phyloP scores from a whole-genome alignment of 2,329 filamentous ascomycete genomes.

The Alternaria tenuissima region DNA sequence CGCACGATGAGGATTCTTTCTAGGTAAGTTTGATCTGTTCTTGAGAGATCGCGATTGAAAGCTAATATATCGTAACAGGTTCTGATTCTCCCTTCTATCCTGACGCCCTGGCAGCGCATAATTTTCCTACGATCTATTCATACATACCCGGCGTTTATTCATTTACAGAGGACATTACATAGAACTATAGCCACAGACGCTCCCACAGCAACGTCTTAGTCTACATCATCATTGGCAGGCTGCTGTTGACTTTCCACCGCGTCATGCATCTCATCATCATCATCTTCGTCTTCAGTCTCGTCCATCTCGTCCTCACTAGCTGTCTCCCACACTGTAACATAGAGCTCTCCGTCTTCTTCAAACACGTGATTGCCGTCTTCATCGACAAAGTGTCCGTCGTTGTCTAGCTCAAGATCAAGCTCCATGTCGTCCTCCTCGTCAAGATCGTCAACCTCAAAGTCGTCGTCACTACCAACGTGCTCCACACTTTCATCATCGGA shows the following conservation, averaged over 20 bases:
- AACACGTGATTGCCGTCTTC: conserved; percentile 14
- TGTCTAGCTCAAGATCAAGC: conserved; percentile 19
- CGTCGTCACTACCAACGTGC: background rate
- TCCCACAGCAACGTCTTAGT: background rate
- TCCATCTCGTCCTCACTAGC: conserved; percentile 7
- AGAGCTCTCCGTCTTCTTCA: conserved; percentile 19
- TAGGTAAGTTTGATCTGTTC: background rate
- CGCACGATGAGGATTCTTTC: conserved; percentile 21
- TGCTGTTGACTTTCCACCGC: conserved; percentile 8
- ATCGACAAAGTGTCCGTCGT: conserved; percentile 25
- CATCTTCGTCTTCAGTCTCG: conserved; percentile 5
- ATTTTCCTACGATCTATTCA: background rate
- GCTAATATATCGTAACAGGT: background rate
- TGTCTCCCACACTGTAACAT: conserved; percentile 14
- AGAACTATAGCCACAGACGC: background rate
- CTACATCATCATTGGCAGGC: conserved; percentile 2
- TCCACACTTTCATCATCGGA: conserved; percentile 5
- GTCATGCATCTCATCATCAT: conserved; percentile 12
- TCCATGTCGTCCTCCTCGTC: conserved; percentile 22
- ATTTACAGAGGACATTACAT: background rate
- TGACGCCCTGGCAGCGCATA: background rate
- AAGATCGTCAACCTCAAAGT: conserved; percentile 8
- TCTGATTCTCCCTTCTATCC: background rate
- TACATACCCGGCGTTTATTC: background rate
- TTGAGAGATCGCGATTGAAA: background rate